phyloP scores from a whole-genome alignment of 2,329 filamentous ascomycete species.

The Diplodia mutila region DNA sequence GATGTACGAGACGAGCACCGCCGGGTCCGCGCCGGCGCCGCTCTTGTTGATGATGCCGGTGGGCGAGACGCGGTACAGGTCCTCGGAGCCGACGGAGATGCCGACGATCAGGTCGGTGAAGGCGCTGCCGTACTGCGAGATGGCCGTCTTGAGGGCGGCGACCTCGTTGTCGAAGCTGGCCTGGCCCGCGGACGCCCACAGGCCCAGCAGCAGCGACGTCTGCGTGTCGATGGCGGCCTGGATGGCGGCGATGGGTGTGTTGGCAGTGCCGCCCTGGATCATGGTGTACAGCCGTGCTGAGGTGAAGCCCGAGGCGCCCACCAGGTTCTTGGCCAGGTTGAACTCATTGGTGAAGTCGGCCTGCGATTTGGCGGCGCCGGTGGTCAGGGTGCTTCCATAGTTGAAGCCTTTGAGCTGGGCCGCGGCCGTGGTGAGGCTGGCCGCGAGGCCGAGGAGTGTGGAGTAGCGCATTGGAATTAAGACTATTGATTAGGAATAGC shows the following conservation, averaged over 20 bases:
- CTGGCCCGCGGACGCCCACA: slow-evolving; percentile 77
- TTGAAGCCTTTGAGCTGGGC: slow-evolving; percentile 68
- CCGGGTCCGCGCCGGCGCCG: slow-evolving; percentile 65
- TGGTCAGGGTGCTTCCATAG: slow-evolving; percentile 67
- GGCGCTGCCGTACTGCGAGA: slow-evolving; percentile 67
- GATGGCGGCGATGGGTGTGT: slow-evolving; percentile 69
- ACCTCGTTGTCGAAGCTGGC: slow-evolving; percentile 72
- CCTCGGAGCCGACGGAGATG: slow-evolving; percentile 85
- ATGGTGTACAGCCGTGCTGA: slow-evolving; percentile 77
- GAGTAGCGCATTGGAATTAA: slow-evolving; percentile 20
- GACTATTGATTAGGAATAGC: slow-evolving; percentile 7
- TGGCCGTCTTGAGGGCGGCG: slow-evolving; percentile 69
- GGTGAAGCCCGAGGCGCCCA: slow-evolving; percentile 67
- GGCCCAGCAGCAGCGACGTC: slow-evolving; percentile 76
- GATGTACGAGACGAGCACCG: slow-evolving; percentile 70
- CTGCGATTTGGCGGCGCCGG: slow-evolving; percentile 63
- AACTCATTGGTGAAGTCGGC: slow-evolving; percentile 73
- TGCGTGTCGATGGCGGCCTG: slow-evolving; percentile 81
- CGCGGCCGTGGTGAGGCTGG: slow-evolving; percentile 30
- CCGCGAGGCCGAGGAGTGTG: slow-evolving; percentile 23
- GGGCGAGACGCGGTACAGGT: slow-evolving; percentile 65
- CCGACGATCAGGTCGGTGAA: slow-evolving; percentile 72
- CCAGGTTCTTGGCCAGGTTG: slow-evolving; percentile 65
- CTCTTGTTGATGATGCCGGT: slow-evolving; percentile 67
- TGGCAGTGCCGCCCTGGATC: slow-evolving; percentile 69